Conservation (phyloP, 495 filamentous ascomycete genomes). For the Xylaria bambusicola region DNA sequence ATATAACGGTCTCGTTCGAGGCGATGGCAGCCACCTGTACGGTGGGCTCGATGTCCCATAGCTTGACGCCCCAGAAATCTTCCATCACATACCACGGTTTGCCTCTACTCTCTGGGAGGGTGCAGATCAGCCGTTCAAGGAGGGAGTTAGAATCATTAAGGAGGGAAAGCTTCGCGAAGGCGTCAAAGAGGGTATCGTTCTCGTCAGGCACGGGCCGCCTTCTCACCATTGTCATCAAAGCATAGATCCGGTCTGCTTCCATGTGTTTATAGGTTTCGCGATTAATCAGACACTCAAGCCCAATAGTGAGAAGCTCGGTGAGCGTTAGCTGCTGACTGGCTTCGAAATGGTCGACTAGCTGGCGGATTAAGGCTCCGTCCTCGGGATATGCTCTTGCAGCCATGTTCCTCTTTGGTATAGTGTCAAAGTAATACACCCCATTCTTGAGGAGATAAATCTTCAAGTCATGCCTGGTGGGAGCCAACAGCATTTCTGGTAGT, state of each 20-base stretch:
- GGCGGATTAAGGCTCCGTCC: constrained; percentile 11
- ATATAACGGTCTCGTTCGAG: constrained; percentile 23
- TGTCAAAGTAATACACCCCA: background rate
- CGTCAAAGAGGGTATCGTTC: constrained; percentile 46
- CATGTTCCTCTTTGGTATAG: constrained; percentile 17
- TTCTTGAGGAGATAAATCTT: constrained; percentile 13
- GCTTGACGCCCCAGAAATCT: constrained; percentile 15
- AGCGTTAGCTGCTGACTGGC: constrained; percentile 22
- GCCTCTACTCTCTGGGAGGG: constrained; percentile 19
- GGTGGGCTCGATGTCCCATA: constrained; percentile 13
- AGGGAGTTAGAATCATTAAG: constrained; percentile 30
- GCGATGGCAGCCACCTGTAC: constrained; percentile 23
- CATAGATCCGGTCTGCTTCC: constrained; percentile 46
- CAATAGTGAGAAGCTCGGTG: constrained; percentile 24
- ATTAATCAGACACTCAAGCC: constrained; percentile 20
- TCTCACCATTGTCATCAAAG: constrained; percentile 46
- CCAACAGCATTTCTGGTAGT: constrained; percentile 47
- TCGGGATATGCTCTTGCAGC: constrained; percentile 12
- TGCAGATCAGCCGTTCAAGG: constrained; percentile 25
- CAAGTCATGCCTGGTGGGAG: constrained; percentile 23
- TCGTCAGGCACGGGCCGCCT: constrained; percentile 35
- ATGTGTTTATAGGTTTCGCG: background rate
- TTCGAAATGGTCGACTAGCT: constrained; percentile 28
- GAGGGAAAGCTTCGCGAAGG: constrained; percentile 42
- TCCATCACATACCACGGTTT: constrained; percentile 12